Conservation (phyloP, 2,329 filamentous ascomycete species). For the Phyllosticta capitalensis region DNA sequence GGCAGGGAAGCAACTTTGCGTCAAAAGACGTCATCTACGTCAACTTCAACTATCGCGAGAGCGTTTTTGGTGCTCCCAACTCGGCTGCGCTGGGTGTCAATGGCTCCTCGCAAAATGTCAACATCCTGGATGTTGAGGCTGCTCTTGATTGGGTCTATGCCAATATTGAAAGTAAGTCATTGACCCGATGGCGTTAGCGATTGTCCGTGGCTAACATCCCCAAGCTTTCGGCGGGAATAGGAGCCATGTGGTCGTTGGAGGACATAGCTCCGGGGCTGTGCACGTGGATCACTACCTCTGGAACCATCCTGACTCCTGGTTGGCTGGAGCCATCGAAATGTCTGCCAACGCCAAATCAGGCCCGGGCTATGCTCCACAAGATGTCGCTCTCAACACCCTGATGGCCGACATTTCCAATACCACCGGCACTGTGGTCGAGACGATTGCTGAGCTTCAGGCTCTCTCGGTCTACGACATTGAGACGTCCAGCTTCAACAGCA, state of each 20-base stretch:
- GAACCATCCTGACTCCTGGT: slow-evolving; percentile 19
- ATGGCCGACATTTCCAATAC: slow-evolving; percentile 9
- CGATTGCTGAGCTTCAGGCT: slow-evolving; percentile 6
- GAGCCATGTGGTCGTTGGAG: slow-evolving; percentile 32
- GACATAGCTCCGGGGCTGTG: slow-evolving; percentile 15
- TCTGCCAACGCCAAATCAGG: slow-evolving; percentile 24
- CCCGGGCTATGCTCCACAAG: slow-evolving; percentile 6
- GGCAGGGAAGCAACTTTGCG: slow-evolving; percentile 15
- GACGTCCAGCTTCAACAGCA: slow-evolving; percentile 13
- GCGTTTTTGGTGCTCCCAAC: slow-evolving; percentile 9
- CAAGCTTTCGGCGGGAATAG: slow-evolving; percentile 37
- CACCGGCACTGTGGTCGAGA: slow-evolving; percentile 5
- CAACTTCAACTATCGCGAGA: slow-evolving; percentile 29
- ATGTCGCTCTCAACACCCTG: slow-evolving; percentile 4
- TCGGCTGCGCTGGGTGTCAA: background rate
- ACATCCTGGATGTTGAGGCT: slow-evolving; percentile 30
- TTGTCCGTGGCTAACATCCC: background rate
- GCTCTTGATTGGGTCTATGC: slow-evolving; percentile 33
- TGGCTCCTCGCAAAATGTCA: slow-evolving; percentile 23
- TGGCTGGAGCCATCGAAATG: slow-evolving; percentile 23
- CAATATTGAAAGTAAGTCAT: slow-evolving; percentile 22
- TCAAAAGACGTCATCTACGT: slow-evolving; percentile 11
- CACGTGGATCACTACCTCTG: slow-evolving; percentile 17
- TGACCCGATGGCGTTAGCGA: background rate
- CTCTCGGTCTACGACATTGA: slow-evolving; percentile 14